These are phyloP conservation scores for Spathaspora passalidarum DNA, from an alignment of 805 yeast species.

Conservation along the genomic window DNA sequence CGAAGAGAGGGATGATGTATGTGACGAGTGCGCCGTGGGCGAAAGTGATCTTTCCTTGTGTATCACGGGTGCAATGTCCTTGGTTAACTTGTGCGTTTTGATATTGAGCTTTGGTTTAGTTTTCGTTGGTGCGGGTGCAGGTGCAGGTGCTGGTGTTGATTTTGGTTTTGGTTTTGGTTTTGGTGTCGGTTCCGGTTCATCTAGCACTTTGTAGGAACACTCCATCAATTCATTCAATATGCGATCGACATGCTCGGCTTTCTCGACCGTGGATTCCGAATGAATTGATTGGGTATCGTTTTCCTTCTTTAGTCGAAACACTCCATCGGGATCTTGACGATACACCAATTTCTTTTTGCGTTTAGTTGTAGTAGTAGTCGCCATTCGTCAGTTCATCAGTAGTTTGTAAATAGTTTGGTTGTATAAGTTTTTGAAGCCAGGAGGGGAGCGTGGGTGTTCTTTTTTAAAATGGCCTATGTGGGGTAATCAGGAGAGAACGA, in stretches of 20 bases:
- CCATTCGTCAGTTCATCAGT: conserved; percentile 9
- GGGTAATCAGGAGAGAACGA: no score
- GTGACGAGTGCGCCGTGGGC: background rate
- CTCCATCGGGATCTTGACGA: conserved; percentile 39
- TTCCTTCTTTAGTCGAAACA: conserved; percentile 30
- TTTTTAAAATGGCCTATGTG: no score
- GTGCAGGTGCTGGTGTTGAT: background rate
- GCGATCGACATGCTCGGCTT: conserved; percentile 19
- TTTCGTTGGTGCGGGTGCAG: background rate
- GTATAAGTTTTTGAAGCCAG: no score
- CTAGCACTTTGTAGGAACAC: conserved; percentile 26
- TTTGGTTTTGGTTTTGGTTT: background rate
- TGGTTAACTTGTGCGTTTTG: background rate
- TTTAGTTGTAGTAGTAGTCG: conserved; percentile 15
- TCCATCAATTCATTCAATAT: conserved; percentile 29
- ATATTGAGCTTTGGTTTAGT: background rate
- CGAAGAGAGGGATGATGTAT: background rate
- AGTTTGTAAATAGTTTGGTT: no score
- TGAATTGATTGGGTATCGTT: conserved; percentile 3
- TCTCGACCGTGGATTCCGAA: conserved; percentile 5
- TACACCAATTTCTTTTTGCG: conserved; percentile 30
- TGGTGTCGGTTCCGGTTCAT: conserved; percentile 1
- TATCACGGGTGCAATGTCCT: no score
- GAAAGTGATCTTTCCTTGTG: no score
- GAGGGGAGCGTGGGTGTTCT: no score